A percentile compares a stretch with the other conserved stretches of the same genome.
These are phyloP conservation scores for Logfia minima DNA, from an alignment of 129 eudicot species.

Conservation along the genomic window DNA sequence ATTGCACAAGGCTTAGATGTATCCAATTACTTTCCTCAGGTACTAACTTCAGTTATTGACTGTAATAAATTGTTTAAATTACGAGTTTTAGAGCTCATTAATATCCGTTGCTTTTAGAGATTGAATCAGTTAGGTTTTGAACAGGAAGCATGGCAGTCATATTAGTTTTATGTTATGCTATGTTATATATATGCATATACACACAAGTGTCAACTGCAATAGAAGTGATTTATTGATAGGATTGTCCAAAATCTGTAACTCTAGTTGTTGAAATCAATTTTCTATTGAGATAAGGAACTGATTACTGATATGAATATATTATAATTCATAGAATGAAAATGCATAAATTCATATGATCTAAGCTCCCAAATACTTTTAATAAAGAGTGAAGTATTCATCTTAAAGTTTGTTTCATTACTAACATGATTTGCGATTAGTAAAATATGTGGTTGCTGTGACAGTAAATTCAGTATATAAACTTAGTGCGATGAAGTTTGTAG, in stretches of 20 bases:
- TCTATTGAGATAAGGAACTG: neutral
- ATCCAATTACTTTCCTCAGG: constrained; percentile 96
- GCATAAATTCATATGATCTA: neutral
- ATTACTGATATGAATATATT: neutral
- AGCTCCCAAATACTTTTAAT: neutral
- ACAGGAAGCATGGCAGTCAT: neutral
- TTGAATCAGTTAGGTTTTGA: constrained; percentile 16
- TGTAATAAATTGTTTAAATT: neutral
- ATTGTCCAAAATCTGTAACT: neutral
- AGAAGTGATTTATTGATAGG: constrained; percentile 8
- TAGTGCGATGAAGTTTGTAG: neutral
- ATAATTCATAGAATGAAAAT: neutral
- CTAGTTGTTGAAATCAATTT: neutral
- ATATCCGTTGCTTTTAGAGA: neutral
- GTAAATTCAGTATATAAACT: neutral
- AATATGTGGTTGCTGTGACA: neutral
- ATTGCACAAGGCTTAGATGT: constrained; percentile 97
- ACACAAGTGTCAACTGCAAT: constrained; percentile 8
- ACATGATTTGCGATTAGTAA: neutral
- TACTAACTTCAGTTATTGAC: constrained; percentile 26
- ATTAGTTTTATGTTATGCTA: neutral
- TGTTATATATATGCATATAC: neutral
- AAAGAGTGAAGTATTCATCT: neutral
- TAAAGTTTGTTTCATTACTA: neutral
- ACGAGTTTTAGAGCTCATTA: neutral